A percentile compares a stretch with the other conserved stretches of the same genome.
Evolutionary conservation across 2,329 filamentous ascomycete species (phyloP).

Genomic region (Arthrobotrys pseudoclavata): DNA sequence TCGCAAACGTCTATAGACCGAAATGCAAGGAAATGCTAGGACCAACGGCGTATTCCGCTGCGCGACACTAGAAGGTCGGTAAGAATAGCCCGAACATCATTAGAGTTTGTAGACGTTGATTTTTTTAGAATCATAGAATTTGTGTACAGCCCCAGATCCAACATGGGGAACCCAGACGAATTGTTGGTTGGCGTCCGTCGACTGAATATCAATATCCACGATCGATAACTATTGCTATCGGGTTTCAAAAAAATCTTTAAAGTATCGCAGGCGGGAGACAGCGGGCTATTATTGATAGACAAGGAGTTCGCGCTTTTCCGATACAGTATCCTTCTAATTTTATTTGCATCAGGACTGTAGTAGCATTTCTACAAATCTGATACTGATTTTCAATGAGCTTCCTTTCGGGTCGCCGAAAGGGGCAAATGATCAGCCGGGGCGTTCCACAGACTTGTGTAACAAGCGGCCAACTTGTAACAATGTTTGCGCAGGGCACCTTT

Average conservation of each 20-base stretch:
- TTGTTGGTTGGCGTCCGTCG: neutral
- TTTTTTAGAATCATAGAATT: conserved; percentile 18
- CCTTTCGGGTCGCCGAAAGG: neutral
- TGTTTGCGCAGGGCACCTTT: neutral
- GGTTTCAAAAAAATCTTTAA: neutral
- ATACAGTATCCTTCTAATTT: conserved; percentile 16
- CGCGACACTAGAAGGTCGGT: neutral
- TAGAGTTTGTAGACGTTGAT: conserved; percentile 5
- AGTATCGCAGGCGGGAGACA: neutral
- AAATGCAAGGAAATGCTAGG: conserved; percentile 4
- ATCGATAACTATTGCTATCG: conserved; percentile 11
- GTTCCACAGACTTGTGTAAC: conserved; percentile 25
- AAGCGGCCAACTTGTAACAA: conserved; percentile 1
- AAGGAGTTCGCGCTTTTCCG: neutral
- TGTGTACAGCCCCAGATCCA: conserved; percentile 33
- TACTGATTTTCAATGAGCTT: neutral
- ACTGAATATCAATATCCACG: neutral
- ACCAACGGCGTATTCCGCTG: conserved; percentile 12
- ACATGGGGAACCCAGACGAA: conserved; percentile 19
- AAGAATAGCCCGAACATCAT: conserved; percentile 15
- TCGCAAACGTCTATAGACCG: conserved; percentile 19
- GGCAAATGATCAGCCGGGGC: conserved; percentile 6
- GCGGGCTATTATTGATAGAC: conserved; percentile 13
- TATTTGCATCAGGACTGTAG: neutral
- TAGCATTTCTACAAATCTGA: conserved; percentile 6